Conservation (phyloP, 345 rosid genomes). For the Lepidium africanum region DNA sequence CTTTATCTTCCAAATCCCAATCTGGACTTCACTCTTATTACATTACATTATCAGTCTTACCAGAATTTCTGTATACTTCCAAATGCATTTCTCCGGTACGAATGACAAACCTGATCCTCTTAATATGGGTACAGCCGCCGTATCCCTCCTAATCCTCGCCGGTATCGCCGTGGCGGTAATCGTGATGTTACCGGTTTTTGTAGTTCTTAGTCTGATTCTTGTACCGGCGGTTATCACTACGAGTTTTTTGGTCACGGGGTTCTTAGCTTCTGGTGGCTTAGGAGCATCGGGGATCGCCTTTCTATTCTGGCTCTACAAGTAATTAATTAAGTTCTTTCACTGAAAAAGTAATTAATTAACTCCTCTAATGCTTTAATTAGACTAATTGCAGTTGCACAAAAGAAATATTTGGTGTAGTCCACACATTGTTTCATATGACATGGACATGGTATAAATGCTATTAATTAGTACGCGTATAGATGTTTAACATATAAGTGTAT, state of each 20-base stretch:
- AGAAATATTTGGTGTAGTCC: neutral
- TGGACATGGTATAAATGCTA: too few species aligned
- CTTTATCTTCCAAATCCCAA: neutral
- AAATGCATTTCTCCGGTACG: constrained; percentile 6
- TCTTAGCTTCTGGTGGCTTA: constrained; percentile 65
- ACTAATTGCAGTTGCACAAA: neutral
- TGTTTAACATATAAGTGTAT: too few species aligned
- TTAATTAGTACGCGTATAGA: too few species aligned
- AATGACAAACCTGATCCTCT: neutral
- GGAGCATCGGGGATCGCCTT: constrained; percentile 54
- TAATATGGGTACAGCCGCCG: constrained; percentile 49
- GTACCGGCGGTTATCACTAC: constrained; percentile 56
- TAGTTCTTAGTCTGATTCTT: constrained; percentile 65
- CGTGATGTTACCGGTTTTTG: constrained; percentile 54
- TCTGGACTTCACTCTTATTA: neutral
- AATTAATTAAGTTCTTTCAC: neutral
- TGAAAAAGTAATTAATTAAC: neutral
- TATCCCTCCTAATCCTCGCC: constrained; percentile 51
- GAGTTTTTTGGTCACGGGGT: constrained; percentile 42
- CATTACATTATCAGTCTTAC: neutral
- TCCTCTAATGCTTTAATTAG: neutral
- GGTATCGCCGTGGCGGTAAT: constrained; percentile 55
- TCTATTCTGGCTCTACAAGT: constrained; percentile 74
- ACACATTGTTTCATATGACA: neutral
- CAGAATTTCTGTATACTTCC: neutral